Evolutionary conservation across 768 basidiomycete species (phyloP), one percentile per base, ranked within the genome.

Genomic region (Heimioporus sp.): DNA sequence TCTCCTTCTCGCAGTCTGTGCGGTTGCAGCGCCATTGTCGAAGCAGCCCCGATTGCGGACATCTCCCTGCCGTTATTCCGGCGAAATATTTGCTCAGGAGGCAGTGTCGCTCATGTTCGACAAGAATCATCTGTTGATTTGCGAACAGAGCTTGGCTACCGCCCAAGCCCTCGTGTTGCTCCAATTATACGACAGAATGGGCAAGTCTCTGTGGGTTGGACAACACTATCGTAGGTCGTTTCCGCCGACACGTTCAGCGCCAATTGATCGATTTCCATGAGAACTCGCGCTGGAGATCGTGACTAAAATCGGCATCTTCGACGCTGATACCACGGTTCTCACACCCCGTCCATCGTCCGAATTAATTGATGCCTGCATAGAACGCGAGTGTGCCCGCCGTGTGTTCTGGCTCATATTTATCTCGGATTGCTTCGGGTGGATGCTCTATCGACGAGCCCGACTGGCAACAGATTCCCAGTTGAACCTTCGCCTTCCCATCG

Each of bases 361-460:
- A 47, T 81, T 81, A 57, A 81, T 82, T 20, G 77, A 83, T 55
- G 73, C 74, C 48, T 79, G 79, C 43, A 81, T 87, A 57, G 84
- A 89, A 61, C 85, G 82, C 53, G 89, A 92, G 72, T 86, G 86
- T 54, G 75, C 83, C n/a, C 84, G 90, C 42, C 82, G 90, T 50
- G 82, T 87, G 52, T 90, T 91, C 68, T 92, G 90, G 89, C 74
- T 88, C 49, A 80, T 88, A 52, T 81, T 83, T 62, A 70, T 82
- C 53, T 74, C 86, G 62, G 82, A 86, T 61, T 67, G 72, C 58
- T 71, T 79, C 21, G 68, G 69, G 39, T 71, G 73, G 59, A 69
- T 74, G 46, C 43, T 70, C 20, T 71, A 68, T 59, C 63, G 67
- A 49, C 73, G 71, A 28, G 49, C 65, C 42, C 69, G 66, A 20